These are phyloP conservation scores for Ceratocystis eucalypticola DNA, from an alignment of 2,329 filamentous ascomycete genomes.

Conservation along the genomic window DNA sequence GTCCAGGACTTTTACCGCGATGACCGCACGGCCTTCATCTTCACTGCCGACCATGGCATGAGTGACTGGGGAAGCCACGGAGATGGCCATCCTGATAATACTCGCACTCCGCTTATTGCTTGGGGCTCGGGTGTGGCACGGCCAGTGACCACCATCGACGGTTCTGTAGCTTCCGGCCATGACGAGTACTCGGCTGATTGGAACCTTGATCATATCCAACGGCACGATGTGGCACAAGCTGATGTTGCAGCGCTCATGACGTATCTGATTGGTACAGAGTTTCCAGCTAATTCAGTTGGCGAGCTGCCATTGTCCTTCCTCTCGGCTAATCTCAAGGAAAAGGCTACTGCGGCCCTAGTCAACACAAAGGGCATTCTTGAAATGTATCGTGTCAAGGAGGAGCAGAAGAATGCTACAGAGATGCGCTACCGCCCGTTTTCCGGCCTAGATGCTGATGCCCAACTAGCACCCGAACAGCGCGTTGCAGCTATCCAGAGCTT, in stretches of 20 bases:
- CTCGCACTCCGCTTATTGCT: constrained; percentile 76
- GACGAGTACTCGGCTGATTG: constrained; percentile 87
- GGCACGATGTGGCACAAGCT: constrained; percentile 86
- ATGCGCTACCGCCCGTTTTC: constrained; percentile 66
- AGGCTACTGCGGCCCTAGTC: constrained; percentile 69
- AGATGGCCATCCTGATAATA: constrained; percentile 94
- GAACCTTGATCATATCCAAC: constrained; percentile 63
- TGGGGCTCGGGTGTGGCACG: constrained; percentile 87
- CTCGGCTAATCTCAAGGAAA: constrained; percentile 55
- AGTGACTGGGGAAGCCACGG: constrained; percentile 99
- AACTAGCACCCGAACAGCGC: constrained; percentile 49
- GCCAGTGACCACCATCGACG: constrained; percentile 44
- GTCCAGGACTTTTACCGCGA: constrained; percentile 77
- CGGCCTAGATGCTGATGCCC: constrained; percentile 48
- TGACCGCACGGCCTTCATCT: constrained; percentile 82
- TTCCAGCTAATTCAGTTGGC: constrained; percentile 91
- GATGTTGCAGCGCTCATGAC: constrained; percentile 94
- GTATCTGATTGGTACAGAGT: constrained; percentile 74
- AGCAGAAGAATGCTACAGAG: constrained; percentile 61
- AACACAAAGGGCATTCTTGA: constrained; percentile 83
- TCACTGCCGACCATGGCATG: constrained; percentile 98
- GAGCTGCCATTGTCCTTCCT: constrained; percentile 78
- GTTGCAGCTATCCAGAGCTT: constrained; percentile 52
- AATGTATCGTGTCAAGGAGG: constrained; percentile 92
- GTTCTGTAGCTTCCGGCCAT: constrained; percentile 57